Percentiles rank a stretch among this genome's conserved stretches.
Evolutionary conservation across 1,284 basidiomycete genomes (phyloP).

Genomic region (Cryptococcus hybrid): DNA sequence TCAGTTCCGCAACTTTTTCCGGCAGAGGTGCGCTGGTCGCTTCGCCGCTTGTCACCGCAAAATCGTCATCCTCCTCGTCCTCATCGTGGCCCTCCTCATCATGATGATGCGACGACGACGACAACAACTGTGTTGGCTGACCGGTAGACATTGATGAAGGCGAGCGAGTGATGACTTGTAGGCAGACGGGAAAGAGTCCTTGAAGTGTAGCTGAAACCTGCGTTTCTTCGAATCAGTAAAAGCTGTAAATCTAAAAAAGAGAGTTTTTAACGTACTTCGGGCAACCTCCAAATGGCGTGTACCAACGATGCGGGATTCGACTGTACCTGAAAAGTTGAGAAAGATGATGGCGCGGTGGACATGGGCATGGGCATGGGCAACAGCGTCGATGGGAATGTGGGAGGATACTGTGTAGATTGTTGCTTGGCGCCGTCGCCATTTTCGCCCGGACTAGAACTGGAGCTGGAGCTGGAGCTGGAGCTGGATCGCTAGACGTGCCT

Average conservation of each 20-base stretch:
- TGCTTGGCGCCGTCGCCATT: no score
- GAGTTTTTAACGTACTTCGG: conserved; percentile 11
- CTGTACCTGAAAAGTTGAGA: neutral
- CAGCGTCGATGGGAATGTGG: neutral
- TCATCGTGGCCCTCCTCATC: conserved; percentile 41
- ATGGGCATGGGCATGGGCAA: conserved; percentile 3
- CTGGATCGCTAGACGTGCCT: neutral
- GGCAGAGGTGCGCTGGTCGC: conserved; percentile 35
- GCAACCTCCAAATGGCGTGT: conserved; percentile 11
- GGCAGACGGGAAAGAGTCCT: neutral
- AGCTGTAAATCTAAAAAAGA: no score
- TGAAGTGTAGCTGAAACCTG: no score
- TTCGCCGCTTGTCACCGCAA: conserved; percentile 59
- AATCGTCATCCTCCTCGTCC: conserved; percentile 60
- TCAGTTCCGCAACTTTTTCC: conserved; percentile 31
- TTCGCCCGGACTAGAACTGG: no score
- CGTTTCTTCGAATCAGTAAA: neutral
- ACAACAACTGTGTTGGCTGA: no score
- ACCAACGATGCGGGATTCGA: neutral
- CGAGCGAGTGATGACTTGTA: conserved; percentile 1
- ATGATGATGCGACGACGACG: no score
- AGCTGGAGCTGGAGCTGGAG: no score
- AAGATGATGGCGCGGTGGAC: neutral
- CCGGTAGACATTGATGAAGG: no score
- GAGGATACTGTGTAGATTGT: neutral